Evolutionary conservation across 2,329 filamentous ascomycete species (phyloP), one percentile per base, ranked within the genome.

Genomic region (Talaromyces sp.): DNA sequence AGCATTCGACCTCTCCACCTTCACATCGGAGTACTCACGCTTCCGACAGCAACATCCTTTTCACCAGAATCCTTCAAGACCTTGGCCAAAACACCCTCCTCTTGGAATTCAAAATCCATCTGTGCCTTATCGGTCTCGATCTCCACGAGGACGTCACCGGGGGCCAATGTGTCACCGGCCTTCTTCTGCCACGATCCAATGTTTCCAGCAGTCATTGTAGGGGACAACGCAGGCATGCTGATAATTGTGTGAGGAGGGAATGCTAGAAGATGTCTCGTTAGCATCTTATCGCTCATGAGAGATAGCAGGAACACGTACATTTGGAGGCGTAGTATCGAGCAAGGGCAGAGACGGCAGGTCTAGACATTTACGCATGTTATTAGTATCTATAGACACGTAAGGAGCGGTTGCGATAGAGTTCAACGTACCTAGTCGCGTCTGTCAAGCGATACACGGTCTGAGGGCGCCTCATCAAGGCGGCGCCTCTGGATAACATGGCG

Each of bases 31-130:
- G 71, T 60, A 87, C 92, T 82, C 86, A 99, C 95, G 80, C 90
- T 95, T 77, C 95, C 95, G 72, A 99, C 92, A 33, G 93, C 78
- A 66, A 99, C 83, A 77, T 99, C 95, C 84, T 98, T 99, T 79
- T 89, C 89, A 68, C 96, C 96, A 65, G 89, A 88, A 52, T 96
- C 90, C 82, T 92, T 95, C 74, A 99, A 83, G 67, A 98, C 85
- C 85, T 96, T 96, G 73, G 95, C 93, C 69, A 99, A 84, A 65
- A 96, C 86, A 83, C 93, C 95, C 77, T 98, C 95, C 74, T 99
- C 95, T 81, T 99, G 95, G 81, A 96, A 98, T 81, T 99, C 95
- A 77, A 99, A 98, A 83, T 99, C 95, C 95, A 99, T 99, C 83
- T 98, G 95, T 68, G 95, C 95, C 86, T 99, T 99, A 81, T 99